Evolutionary conservation across 345 rosid species (phyloP).

Genomic region (Salix dunnii): DNA sequence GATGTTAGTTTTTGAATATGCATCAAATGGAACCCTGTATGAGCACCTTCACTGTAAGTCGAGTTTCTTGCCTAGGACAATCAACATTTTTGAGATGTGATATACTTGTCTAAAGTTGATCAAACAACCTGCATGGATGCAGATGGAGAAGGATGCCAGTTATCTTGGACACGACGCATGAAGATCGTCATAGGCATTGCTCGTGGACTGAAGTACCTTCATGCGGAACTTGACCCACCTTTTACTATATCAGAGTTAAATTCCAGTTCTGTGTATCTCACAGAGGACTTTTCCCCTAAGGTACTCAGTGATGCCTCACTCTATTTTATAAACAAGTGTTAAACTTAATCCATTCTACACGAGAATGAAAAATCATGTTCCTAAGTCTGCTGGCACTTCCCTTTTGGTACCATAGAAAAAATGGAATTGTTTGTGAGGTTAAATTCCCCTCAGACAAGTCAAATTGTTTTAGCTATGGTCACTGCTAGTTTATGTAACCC

Average conservation of each 20-base stretch:
- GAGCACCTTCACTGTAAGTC: conserved; percentile 95
- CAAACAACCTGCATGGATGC: conserved; percentile 18
- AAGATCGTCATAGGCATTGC: conserved; percentile 79
- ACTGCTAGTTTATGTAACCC: background rate
- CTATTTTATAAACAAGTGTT: background rate
- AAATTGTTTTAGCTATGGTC: background rate
- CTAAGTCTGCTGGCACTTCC: background rate
- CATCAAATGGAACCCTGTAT: conserved; percentile 89
- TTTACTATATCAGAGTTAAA: conserved; percentile 87
- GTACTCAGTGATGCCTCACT: conserved; percentile 26
- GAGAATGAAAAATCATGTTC: background rate
- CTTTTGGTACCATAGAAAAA: background rate
- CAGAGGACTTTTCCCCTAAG: conserved; percentile 96
- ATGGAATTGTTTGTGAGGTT: background rate
- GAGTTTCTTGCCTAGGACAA: conserved; percentile 5
- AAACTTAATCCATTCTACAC: background rate
- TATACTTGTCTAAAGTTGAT: conserved; percentile 13
- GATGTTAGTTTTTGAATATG: conserved; percentile 92
- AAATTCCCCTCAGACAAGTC: background rate
- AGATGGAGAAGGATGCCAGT: conserved; percentile 89
- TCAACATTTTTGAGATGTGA: conserved; percentile 1
- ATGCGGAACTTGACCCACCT: conserved; percentile 80
- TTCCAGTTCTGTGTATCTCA: conserved; percentile 86
- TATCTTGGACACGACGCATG: conserved; percentile 92
- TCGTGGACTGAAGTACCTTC: conserved; percentile 86